These are phyloP conservation scores for Craterostigma plantagineum DNA, from an alignment of 257 asterid genomes.

Conservation along the genomic window DNA sequence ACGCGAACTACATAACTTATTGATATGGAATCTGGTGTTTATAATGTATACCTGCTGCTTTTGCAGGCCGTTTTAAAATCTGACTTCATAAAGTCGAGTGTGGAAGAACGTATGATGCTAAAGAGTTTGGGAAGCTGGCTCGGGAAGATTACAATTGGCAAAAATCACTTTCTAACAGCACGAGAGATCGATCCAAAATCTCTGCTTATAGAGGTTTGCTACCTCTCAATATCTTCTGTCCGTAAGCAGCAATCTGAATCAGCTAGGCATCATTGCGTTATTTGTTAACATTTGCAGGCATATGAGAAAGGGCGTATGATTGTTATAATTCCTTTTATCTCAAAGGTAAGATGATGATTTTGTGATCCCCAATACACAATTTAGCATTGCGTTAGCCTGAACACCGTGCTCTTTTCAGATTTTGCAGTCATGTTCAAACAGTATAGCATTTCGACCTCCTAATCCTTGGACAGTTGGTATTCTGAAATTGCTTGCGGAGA, in stretches of 20 bases:
- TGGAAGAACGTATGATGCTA: constrained; percentile 89
- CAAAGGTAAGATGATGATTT: constrained; percentile 43
- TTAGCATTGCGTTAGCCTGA: constrained; percentile 7
- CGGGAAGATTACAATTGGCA: constrained; percentile 96
- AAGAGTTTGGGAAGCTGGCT: constrained; percentile 98
- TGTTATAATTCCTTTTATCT: constrained; percentile 91
- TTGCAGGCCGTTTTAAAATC: constrained; percentile 88
- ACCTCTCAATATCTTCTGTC: constrained; percentile 1
- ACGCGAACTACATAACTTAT: not conserved
- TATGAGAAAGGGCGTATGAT: constrained; percentile 93
- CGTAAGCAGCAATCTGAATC: not conserved
- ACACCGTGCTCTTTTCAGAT: constrained; percentile 28
- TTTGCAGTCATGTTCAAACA: constrained; percentile 80
- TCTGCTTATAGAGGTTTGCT: constrained; percentile 56
- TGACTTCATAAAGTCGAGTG: constrained; percentile 87
- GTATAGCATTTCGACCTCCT: constrained; percentile 88
- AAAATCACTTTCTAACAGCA: constrained; percentile 57
- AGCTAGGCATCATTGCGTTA: not conserved
- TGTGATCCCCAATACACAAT: constrained; percentile 1
- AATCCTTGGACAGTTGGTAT: constrained; percentile 99
- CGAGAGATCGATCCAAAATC: constrained; percentile 63
- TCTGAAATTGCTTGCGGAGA: constrained; percentile 83
- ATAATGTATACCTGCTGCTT: constrained; percentile 1
- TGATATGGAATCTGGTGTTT: constrained; percentile 6
- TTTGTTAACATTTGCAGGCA: constrained; percentile 34